These are phyloP conservation scores for Leccinum subtestaceum DNA, from an alignment of 768 basidiomycete species.

Conservation along the genomic window DNA sequence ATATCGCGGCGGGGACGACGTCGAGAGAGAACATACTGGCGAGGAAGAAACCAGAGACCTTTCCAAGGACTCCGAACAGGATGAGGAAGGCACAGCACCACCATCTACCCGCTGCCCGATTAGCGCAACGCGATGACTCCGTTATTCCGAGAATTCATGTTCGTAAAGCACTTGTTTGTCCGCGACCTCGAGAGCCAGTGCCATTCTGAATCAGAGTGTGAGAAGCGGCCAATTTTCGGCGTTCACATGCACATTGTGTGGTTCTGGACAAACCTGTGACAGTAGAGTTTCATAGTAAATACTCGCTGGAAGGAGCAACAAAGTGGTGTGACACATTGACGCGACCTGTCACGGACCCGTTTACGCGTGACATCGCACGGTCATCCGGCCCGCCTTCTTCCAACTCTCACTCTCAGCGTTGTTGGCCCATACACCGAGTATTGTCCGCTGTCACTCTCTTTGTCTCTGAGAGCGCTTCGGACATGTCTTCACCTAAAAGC, in stretches of 20 bases:
- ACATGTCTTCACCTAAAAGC: constrained; percentile 34
- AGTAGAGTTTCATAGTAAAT: no score
- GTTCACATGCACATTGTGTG: no score
- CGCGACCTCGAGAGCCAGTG: no score
- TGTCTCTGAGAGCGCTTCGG: constrained; percentile 55
- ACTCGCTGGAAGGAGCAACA: no score
- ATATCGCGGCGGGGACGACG: constrained; percentile 6
- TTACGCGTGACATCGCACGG: no score
- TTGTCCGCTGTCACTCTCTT: constrained; percentile 51
- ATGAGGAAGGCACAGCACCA: constrained; percentile 75
- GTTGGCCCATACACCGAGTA: constrained; percentile 59
- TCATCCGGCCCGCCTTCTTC: no score
- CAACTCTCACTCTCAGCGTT: constrained; percentile 25
- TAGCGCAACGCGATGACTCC: constrained; percentile 86
- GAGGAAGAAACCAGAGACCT: constrained; percentile 80
- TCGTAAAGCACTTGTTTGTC: neutral
- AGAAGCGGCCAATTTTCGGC: no score
- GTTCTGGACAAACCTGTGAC: no score
- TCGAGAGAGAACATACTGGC: constrained; percentile 47
- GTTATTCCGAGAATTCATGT: constrained; percentile 52
- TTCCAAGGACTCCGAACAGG: constrained; percentile 76
- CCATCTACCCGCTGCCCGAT: constrained; percentile 70
- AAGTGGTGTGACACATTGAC: no score
- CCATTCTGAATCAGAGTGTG: no score
- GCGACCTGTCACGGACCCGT: no score